phyloP scores from a whole-genome alignment of 73 alveolate species.

The Uronychia setigera region DNA sequence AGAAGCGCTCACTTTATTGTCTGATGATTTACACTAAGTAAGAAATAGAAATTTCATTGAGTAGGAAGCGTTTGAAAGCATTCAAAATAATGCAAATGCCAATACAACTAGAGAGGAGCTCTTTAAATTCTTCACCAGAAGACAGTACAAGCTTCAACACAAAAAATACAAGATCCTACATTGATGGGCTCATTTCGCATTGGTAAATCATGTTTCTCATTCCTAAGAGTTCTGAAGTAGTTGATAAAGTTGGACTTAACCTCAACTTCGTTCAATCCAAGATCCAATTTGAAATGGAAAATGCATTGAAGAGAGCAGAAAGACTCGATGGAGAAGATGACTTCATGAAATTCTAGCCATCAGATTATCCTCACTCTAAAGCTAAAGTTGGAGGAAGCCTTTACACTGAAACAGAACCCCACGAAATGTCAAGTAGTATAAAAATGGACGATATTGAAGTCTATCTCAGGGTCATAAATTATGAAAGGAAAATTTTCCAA shows the following conservation, averaged over 20 bases:
- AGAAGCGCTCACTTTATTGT: conserved; percentile 43
- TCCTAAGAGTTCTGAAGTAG: conserved; percentile 35
- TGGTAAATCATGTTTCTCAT: not conserved
- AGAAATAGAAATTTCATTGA: not conserved
- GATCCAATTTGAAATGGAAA: conserved; percentile 50
- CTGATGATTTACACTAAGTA: conserved; percentile 52
- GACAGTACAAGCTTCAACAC: conserved; percentile 50
- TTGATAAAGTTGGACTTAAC: conserved; percentile 43
- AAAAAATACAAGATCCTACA: conserved; percentile 39
- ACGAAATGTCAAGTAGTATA: not conserved
- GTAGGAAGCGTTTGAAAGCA: conserved; percentile 21
- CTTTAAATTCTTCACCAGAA: conserved; percentile 33
- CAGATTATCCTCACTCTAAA: not conserved
- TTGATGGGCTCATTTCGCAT: conserved; percentile 54
- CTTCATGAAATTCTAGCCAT: conserved; percentile 22
- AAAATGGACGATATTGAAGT: conserved; percentile 52
- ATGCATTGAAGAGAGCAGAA: conserved; percentile 34
- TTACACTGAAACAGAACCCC: not conserved
- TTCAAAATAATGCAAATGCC: conserved; percentile 26
- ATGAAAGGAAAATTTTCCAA: conserved; percentile 29
- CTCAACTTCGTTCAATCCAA: conserved; percentile 41
- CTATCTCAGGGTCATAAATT: conserved; percentile 31
- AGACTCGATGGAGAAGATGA: conserved; percentile 62
- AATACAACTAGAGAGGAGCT: conserved; percentile 16
- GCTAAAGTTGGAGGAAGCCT: not conserved